Conservation (phyloP, 495 filamentous ascomycete species). For the Penicillium chermesinum region DNA sequence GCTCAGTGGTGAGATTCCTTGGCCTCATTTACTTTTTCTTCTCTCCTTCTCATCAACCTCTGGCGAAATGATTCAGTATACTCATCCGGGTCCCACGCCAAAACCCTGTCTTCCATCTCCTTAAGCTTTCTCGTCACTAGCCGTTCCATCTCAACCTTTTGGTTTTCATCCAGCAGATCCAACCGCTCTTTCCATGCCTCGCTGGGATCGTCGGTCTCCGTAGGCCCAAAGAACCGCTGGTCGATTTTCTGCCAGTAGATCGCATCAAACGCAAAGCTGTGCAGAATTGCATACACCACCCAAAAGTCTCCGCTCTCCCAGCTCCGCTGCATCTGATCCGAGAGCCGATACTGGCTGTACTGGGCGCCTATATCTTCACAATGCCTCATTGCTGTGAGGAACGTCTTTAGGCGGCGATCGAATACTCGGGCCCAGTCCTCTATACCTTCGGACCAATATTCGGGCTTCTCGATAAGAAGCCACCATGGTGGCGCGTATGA, state of each 20-base stretch:
- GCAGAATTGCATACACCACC: constrained; percentile 11
- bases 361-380: background rate
- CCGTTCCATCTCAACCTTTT: constrained; percentile 7
- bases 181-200: constrained; percentile 15
- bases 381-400: constrained; percentile 3
- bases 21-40: no score
- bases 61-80: no score
- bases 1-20: no score
- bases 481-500: constrained; percentile 2
- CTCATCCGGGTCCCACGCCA: constrained; percentile 4
- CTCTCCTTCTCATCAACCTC: no score
- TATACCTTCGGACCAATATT: constrained; percentile 9
- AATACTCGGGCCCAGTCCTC: constrained; percentile 18
- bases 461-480: background rate
- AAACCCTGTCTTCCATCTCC: background rate
- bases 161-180: constrained; percentile 3
- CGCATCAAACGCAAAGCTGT: constrained; percentile 4
- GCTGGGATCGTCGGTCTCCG: background rate
- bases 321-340: constrained; percentile 12
- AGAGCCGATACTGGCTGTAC: constrained; percentile 8
- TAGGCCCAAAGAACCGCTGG: constrained; percentile 11
- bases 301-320: constrained; percentile 16
- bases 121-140: background rate
- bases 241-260: constrained; percentile 17
- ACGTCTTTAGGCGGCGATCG: constrained; percentile 13